These are phyloP conservation scores for Zygotorulaspora danielsina DNA, from an alignment of 805 yeast genomes.

Conservation along the genomic window DNA sequence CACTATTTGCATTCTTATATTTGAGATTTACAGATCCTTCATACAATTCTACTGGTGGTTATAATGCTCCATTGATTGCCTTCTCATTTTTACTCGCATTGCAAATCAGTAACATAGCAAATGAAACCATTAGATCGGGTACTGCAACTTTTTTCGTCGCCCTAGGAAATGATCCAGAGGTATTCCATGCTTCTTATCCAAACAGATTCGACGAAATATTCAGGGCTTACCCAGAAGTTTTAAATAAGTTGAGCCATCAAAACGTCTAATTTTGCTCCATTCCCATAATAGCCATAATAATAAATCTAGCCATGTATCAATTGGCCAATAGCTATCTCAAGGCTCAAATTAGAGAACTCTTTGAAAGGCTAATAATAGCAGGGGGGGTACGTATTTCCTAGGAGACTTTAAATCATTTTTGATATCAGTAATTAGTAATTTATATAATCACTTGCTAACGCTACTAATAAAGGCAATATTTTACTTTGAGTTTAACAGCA, in stretches of 20 bases:
- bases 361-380: too few relatives aligned
- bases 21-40: conserved; percentile 63
- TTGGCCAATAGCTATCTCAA: too few relatives aligned
- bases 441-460: too few relatives aligned
- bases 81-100: conserved; percentile 68
- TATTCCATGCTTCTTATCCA: conserved; percentile 69
- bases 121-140: conserved; percentile 75
- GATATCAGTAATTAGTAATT: too few relatives aligned
- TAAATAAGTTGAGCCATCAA: conserved; percentile 45
- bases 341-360: too few relatives aligned
- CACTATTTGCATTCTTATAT: conserved; percentile 60
- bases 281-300: too few relatives aligned
- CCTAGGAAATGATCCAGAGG: conserved; percentile 78
- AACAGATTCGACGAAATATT: conserved; percentile 60
- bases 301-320: too few relatives aligned
- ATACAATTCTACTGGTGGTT: conserved; percentile 56
- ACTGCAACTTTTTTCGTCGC: conserved; percentile 81
- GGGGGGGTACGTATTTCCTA: too few relatives aligned
- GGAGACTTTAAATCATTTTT: too few relatives aligned
- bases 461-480: not conserved
- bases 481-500: conserved; percentile 22
- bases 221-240: conserved; percentile 63
- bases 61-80: conserved; percentile 69
- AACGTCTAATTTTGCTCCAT: conserved; percentile 26
- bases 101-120: conserved; percentile 69